These are phyloP conservation scores for Hanseniaspora meyeri DNA, from an alignment of 805 yeast genomes.

Conservation along the genomic window DNA sequence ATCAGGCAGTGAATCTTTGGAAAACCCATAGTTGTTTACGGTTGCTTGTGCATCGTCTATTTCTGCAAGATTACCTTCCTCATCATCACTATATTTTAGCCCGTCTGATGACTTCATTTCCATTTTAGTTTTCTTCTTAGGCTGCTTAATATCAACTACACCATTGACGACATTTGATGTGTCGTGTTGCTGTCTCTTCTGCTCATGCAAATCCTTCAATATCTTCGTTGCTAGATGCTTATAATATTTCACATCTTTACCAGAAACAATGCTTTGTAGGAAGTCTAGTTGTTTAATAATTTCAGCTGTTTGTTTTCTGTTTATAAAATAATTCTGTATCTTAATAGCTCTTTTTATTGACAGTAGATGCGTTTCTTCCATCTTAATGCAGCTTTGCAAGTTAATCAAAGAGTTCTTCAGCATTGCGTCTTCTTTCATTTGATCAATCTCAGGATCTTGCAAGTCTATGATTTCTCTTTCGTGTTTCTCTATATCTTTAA, in stretches of 20 bases:
- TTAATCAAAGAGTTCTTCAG: neutral
- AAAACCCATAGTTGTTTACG: neutral
- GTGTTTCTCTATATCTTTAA: neutral
- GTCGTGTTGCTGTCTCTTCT: neutral
- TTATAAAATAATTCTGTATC: constrained; percentile 2
- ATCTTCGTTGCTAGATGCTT: neutral
- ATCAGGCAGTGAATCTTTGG: constrained; percentile 4
- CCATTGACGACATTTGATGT: neutral
- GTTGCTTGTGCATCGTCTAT: neutral
- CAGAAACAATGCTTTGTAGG: neutral
- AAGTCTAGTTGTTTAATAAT: neutral
- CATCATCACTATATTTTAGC: neutral
- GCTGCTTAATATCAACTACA: neutral
- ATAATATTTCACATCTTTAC: neutral
- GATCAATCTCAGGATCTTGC: neutral
- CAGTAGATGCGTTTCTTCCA: neutral
- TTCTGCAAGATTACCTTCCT: neutral
- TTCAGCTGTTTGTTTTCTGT: neutral
- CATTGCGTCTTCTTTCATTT: neutral
- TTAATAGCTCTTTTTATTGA: neutral
- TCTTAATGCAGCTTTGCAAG: neutral
- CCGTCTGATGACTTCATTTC: neutral
- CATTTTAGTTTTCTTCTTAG: neutral
- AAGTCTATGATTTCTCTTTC: neutral
- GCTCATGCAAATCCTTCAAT: neutral